Percentiles rank a stretch among this genome's conserved stretches.
Evolutionary conservation across 2,329 filamentous ascomycete genomes (phyloP).

Genomic region (Trichoderma gracile): DNA sequence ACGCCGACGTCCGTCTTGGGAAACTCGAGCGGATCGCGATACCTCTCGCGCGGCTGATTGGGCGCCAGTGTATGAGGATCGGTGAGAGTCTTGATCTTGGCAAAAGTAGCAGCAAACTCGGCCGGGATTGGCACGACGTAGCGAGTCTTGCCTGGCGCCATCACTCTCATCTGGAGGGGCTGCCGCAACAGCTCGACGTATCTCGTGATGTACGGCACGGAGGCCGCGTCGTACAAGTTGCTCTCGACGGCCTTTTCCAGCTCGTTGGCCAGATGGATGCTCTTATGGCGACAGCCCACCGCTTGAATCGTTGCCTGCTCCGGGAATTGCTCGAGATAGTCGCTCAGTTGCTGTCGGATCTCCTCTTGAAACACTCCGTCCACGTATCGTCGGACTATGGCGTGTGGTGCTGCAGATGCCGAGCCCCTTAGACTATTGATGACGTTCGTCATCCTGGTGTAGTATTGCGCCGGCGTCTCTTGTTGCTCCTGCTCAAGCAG

Average conservation of each 20-base stretch:
- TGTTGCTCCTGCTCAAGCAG: conserved; percentile 55
- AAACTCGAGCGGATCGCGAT: conserved; percentile 69
- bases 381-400: conserved; percentile 49
- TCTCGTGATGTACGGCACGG: conserved; percentile 43
- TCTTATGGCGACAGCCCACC: conserved; percentile 53
- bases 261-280: conserved; percentile 56
- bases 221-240: conserved; percentile 45
- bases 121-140: conserved; percentile 42
- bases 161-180: conserved; percentile 34
- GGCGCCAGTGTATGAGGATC: conserved; percentile 53
- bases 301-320: conserved; percentile 41
- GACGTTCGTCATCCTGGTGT: conserved; percentile 42
- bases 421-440: conserved; percentile 39
- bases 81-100: conserved; percentile 47
- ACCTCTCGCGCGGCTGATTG: conserved; percentile 55
- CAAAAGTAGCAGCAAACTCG: conserved; percentile 39
- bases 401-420: conserved; percentile 19
- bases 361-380: conserved; percentile 51
- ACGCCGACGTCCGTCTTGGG: conserved; percentile 76
- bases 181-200: conserved; percentile 55
- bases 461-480: conserved; percentile 55
- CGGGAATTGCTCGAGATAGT: conserved; percentile 26
- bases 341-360: conserved; percentile 46
- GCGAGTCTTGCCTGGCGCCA: conserved; percentile 27
- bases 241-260: conserved; percentile 56